Percentiles rank a stretch among this genome's conserved stretches.
phyloP scores from a whole-genome alignment of 805 yeast genomes.

The Candida ponderosae region DNA sequence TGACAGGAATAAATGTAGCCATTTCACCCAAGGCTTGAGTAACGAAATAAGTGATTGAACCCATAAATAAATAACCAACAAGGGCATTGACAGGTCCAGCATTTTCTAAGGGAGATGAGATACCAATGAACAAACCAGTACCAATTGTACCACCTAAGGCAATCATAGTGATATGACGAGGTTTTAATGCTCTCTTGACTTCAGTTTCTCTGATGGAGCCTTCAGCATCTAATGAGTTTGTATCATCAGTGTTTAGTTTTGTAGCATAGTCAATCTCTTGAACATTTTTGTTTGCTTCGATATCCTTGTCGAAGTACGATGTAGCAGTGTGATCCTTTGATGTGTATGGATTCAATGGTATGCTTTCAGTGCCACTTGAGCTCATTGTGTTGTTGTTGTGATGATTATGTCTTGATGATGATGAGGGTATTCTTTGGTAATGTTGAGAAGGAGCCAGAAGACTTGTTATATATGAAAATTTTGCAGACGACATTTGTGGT shows the following conservation, averaged over 20 bases:
- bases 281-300: too few relatives aligned
- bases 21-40: constrained; percentile 73
- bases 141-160: constrained; percentile 80
- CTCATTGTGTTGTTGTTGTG: too few relatives aligned
- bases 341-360: too few relatives aligned
- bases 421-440: too few relatives aligned
- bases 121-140: constrained; percentile 67
- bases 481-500: too few relatives aligned
- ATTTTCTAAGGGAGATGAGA: constrained; percentile 40
- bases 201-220: constrained; percentile 28
- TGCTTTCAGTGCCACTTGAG: too few relatives aligned
- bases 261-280: constrained; percentile 1
- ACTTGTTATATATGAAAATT: too few relatives aligned
- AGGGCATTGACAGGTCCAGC: constrained; percentile 69
- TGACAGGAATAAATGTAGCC: constrained; percentile 70
- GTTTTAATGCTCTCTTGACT: constrained; percentile 52
- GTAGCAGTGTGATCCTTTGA: too few relatives aligned
- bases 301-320: too few relatives aligned
- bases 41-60: constrained; percentile 54
- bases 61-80: constrained; percentile 60
- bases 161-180: constrained; percentile 67
- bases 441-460: too few relatives aligned
- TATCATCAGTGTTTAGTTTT: too few relatives aligned
- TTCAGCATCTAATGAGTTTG: constrained; percentile 12
- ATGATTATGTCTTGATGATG: too few relatives aligned